Evolutionary conservation across 2,329 filamentous ascomycete genomes (phyloP).

Genomic region (Paecilomyces sp.): DNA sequence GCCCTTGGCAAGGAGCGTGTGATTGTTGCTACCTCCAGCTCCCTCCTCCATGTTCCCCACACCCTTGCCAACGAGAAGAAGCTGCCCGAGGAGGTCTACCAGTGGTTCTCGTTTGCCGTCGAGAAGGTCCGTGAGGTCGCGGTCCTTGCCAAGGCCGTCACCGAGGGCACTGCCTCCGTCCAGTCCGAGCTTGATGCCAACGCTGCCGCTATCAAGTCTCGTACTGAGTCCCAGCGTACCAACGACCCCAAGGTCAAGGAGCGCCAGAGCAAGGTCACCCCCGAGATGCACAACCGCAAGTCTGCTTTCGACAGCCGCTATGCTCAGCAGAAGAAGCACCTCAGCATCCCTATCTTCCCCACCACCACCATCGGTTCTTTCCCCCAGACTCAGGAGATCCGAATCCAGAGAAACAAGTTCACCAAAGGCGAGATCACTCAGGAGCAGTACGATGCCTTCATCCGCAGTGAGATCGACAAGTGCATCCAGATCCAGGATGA

Average conservation of each 20-base stretch:
- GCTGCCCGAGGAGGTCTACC: conserved; percentile 82
- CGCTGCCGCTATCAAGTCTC: conserved; percentile 85
- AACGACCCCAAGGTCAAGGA: conserved; percentile 98
- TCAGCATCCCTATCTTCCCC: conserved; percentile 93
- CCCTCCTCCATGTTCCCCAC: conserved; percentile 96
- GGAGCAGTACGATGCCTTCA: conserved; percentile 95
- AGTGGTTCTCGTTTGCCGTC: conserved; percentile 97
- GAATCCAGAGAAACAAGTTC: conserved; percentile 93
- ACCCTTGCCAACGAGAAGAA: conserved; percentile 98
- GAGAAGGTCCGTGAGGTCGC: conserved; percentile 92
- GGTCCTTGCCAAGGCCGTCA: conserved; percentile 94
- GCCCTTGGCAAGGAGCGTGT: conserved; percentile 97
- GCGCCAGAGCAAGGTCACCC: conserved; percentile 79
- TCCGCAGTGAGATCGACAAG: conserved; percentile 95
- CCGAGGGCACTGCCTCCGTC: conserved; percentile 80
- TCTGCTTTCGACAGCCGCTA: conserved; percentile 81
- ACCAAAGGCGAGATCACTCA: conserved; percentile 96
- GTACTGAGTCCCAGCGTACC: conserved; percentile 86
- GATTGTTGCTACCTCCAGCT: conserved; percentile 93
- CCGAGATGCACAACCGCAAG: conserved; percentile 85
- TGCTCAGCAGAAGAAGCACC: conserved; percentile 79
- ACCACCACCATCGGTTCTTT: conserved; percentile 99
- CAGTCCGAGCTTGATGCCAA: conserved; percentile 90
- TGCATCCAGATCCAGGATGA: conserved; percentile 97
- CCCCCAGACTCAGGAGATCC: conserved; percentile 99